Percentiles rank a stretch among this genome's conserved stretches.
phyloP scores from a whole-genome alignment of 306 rosid species.

The Myrica gale region DNA sequence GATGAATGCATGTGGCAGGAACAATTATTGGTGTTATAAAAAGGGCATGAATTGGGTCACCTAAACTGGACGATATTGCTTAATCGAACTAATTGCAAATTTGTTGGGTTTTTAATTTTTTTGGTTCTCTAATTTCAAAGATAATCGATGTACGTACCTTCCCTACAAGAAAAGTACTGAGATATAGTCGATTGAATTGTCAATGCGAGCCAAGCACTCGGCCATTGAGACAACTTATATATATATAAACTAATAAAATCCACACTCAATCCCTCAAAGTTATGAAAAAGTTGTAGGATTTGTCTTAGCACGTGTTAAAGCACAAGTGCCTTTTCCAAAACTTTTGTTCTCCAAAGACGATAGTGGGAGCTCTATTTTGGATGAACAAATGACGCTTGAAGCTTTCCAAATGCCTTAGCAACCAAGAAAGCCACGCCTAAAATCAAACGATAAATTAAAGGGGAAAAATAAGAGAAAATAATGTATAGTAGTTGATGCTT shows the following conservation, averaged over 20 bases:
- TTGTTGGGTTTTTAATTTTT: too few species aligned
- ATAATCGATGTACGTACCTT: conserved; percentile 13
- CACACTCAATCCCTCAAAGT: background rate
- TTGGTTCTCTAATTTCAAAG: too few species aligned
- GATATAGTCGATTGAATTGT: conserved; percentile 12
- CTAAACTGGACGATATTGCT: too few species aligned
- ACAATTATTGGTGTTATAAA: too few species aligned
- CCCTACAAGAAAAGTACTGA: conserved; percentile 22
- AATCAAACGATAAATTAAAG: background rate
- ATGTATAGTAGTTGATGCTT: too few species aligned
- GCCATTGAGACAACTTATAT: conserved; percentile 24
- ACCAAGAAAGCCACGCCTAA: conserved; percentile 47
- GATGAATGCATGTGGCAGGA: too few species aligned
- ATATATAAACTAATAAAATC: background rate
- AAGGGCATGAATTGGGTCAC: too few species aligned
- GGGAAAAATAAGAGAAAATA: too few species aligned
- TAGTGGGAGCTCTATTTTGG: conserved; percentile 35
- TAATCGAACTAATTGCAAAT: too few species aligned
- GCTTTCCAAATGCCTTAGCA: conserved; percentile 52
- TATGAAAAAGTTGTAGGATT: conserved; percentile 17
- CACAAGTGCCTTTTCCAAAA: conserved; percentile 32
- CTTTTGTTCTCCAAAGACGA: conserved; percentile 33
- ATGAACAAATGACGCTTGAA: background rate
- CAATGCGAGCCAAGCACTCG: conserved; percentile 29
- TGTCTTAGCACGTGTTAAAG: conserved; percentile 24